Conservation (phyloP, 2,329 filamentous ascomycete species). For the Pochonia chlamydosporia region DNA sequence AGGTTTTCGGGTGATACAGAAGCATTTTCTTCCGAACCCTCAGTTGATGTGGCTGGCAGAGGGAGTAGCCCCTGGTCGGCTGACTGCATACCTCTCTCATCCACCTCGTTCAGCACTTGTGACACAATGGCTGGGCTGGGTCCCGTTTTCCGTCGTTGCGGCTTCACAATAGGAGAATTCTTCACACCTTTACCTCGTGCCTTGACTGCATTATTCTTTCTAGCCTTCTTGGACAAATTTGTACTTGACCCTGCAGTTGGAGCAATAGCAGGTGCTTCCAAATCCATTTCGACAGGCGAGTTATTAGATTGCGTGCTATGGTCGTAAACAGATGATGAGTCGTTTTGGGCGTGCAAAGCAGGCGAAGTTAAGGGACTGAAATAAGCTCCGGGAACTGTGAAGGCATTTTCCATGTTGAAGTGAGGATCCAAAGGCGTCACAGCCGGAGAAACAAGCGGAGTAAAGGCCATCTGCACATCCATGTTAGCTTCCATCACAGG, state of each 20-base stretch:
- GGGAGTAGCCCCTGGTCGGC: conserved; percentile 31
- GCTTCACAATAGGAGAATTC: conserved; percentile 69
- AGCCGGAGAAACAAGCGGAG: conserved; percentile 76
- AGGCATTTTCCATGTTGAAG: conserved; percentile 55
- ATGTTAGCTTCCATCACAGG: background rate
- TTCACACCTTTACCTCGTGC: conserved; percentile 51
- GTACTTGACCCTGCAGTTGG: conserved; percentile 32
- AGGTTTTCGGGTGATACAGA: conserved; percentile 60
- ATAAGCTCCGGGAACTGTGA: conserved; percentile 63
- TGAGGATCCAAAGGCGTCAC: conserved; percentile 73
- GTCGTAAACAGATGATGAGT: conserved; percentile 40
- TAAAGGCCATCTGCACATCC: conserved; percentile 63
- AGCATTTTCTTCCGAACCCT: conserved; percentile 57
- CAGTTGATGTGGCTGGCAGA: conserved; percentile 35
- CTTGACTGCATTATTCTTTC: conserved; percentile 47
- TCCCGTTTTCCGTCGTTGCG: conserved; percentile 48
- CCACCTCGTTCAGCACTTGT: conserved; percentile 49
- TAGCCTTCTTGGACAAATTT: conserved; percentile 45
- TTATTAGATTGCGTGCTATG: conserved; percentile 39
- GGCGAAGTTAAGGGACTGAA: conserved; percentile 82
- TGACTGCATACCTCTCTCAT: conserved; percentile 30
- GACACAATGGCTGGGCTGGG: conserved; percentile 51
- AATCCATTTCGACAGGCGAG: conserved; percentile 54
- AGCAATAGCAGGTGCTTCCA: conserved; percentile 35
- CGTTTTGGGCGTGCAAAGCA: conserved; percentile 67